These are phyloP conservation scores for Cladosporium oxysporum DNA, from an alignment of 2,329 filamentous ascomycete species.

Conservation along the genomic window DNA sequence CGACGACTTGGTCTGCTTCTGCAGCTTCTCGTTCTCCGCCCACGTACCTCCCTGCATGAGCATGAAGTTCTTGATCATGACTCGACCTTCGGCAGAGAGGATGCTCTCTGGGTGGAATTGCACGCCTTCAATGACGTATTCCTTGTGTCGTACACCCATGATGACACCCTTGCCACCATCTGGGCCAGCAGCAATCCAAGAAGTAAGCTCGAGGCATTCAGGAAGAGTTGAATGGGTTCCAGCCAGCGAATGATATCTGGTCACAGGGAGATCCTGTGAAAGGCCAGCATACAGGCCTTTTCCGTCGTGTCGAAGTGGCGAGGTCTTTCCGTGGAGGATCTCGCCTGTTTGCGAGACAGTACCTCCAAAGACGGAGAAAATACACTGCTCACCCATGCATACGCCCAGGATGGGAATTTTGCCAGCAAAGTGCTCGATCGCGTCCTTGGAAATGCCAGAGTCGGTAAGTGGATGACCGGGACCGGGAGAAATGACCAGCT, in stretches of 20 bases:
- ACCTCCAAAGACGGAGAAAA: slow-evolving; percentile 90
- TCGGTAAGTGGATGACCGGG: slow-evolving; percentile 91
- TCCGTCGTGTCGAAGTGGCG: slow-evolving; percentile 80
- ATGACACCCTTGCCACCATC: slow-evolving; percentile 83
- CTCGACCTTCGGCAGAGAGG: slow-evolving; percentile 80
- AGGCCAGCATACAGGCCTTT: slow-evolving; percentile 91
- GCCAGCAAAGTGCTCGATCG: slow-evolving; percentile 86
- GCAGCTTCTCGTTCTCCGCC: slow-evolving; percentile 70
- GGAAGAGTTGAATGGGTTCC: slow-evolving; percentile 88
- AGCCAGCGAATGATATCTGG: slow-evolving; percentile 92
- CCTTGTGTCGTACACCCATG: slow-evolving; percentile 94
- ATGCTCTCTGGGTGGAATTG: slow-evolving; percentile 99
- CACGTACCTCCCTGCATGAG: slow-evolving; percentile 87
- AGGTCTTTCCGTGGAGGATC: slow-evolving; percentile 97
- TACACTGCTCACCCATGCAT: slow-evolving; percentile 99
- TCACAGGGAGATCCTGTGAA: slow-evolving; percentile 79
- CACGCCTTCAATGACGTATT: slow-evolving; percentile 88
- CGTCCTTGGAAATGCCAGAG: slow-evolving; percentile 89
- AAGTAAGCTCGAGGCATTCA: slow-evolving; percentile 81
- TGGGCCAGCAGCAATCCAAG: slow-evolving; percentile 76
- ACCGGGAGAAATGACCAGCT: slow-evolving; percentile 91
- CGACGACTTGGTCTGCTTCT: slow-evolving; percentile 41
- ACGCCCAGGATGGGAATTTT: slow-evolving; percentile 97
- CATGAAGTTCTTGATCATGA: slow-evolving; percentile 92
- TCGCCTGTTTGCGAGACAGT: slow-evolving; percentile 90